These are phyloP conservation scores for Alnus rubra DNA, from an alignment of 306 rosid species.

Conservation along the genomic window DNA sequence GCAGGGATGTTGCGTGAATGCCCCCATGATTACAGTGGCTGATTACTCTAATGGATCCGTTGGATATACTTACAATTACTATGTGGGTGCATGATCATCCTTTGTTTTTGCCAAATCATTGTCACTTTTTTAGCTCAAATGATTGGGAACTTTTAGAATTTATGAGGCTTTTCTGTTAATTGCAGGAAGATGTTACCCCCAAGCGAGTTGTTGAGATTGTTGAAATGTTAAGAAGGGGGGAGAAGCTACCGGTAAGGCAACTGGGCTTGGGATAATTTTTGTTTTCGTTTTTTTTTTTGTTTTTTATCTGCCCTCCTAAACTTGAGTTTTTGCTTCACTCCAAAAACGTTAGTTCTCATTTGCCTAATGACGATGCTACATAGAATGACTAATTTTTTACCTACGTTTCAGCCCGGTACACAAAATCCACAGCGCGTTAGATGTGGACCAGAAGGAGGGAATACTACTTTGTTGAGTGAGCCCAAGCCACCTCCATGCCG, in stretches of 20 bases:
- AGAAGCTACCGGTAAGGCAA: slow-evolving; percentile 84
- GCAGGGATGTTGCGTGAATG: slow-evolving; percentile 98
- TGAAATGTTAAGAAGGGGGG: slow-evolving; percentile 76
- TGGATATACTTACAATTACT: slow-evolving; percentile 90
- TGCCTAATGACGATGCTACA: background rate
- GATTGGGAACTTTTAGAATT: slow-evolving; percentile 3
- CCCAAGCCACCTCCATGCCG: slow-evolving; percentile 95
- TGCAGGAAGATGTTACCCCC: slow-evolving; percentile 97
- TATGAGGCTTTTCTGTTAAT: slow-evolving; percentile 24
- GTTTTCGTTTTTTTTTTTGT: background rate
- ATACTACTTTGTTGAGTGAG: slow-evolving; percentile 69
- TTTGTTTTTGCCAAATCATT: slow-evolving; percentile 4
- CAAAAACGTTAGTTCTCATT: slow-evolving; percentile 1
- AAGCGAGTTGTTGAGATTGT: slow-evolving; percentile 78
- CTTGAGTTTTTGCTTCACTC: background rate
- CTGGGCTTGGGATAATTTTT: background rate
- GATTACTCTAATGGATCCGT: slow-evolving; percentile 95
- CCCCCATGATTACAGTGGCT: slow-evolving; percentile 98
- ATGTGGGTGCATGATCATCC: slow-evolving; percentile 45
- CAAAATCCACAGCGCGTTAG: slow-evolving; percentile 74
- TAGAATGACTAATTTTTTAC: background rate
- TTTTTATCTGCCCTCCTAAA: background rate
- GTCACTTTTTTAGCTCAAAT: background rate
- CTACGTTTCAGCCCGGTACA: slow-evolving; percentile 71
- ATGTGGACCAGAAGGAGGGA: slow-evolving; percentile 98